Evolutionary conservation across 345 rosid species (phyloP).

Genomic region (Alliaria petiolata): DNA sequence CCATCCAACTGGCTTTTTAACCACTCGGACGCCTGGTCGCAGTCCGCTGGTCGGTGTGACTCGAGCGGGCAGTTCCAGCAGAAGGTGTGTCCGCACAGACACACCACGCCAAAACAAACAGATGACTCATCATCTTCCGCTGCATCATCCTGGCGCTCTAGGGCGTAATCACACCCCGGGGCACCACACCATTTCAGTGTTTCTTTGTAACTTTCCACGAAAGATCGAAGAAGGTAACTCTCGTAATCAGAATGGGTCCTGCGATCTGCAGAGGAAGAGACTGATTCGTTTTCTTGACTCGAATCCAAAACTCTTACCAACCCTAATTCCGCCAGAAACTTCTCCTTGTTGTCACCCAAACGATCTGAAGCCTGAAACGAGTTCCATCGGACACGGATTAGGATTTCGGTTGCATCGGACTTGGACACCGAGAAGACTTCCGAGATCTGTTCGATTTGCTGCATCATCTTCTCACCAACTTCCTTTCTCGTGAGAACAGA

Average conservation of each 20-base stretch:
- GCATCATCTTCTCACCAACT: not conserved
- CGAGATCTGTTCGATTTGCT: not conserved
- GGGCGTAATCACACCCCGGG: not conserved
- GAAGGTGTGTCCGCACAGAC: not conserved
- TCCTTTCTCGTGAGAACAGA: not conserved
- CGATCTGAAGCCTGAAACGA: not conserved
- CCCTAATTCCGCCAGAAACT: not conserved
- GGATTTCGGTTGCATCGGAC: not conserved
- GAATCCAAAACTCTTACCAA: not conserved
- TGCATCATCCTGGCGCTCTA: not conserved
- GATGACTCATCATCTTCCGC: not conserved
- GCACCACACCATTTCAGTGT: constrained; percentile 24
- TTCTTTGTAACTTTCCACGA: not conserved
- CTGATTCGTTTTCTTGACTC: no score
- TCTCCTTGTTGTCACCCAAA: constrained; percentile 1
- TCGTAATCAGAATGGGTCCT: not conserved
- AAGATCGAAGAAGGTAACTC: not conserved
- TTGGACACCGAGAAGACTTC: not conserved
- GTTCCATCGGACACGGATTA: constrained; percentile 1
- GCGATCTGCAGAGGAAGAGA: not conserved
- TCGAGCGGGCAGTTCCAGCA: constrained; percentile 5
- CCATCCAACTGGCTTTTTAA: no score
- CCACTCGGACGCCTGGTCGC: constrained; percentile 1
- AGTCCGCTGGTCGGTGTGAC: constrained; percentile 3
- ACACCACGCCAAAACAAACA: not conserved